These are phyloP conservation scores for Effrenium voratum DNA, from an alignment of 73 alveolate genomes.

Conservation along the genomic window DNA sequence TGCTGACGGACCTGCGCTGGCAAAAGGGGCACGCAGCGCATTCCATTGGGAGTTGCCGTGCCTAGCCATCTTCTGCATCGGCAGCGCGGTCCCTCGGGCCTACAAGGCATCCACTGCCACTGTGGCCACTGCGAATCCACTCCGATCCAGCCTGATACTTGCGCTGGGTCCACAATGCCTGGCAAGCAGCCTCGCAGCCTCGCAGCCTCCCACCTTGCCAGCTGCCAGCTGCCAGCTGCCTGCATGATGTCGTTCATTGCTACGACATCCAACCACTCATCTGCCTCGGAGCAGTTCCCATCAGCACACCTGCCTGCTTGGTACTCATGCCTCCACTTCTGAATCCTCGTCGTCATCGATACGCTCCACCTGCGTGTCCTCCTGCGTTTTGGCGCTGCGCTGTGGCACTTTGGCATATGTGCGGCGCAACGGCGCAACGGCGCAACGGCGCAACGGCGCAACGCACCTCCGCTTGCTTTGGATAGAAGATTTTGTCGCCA, in stretches of 20 bases:
- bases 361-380: constrained; percentile 45
- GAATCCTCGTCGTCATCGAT: constrained; percentile 19
- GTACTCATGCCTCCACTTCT: not conserved
- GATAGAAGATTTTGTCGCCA: constrained; percentile 41
- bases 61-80: constrained; percentile 29
- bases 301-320: not conserved
- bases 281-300: not conserved
- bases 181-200: no score
- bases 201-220: no score
- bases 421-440: no score
- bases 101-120: not conserved
- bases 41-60: not conserved
- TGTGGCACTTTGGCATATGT: no score
- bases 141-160: constrained; percentile 48
- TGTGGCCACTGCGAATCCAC: not conserved
- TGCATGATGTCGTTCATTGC: constrained; percentile 92
- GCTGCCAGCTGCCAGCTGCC: no score
- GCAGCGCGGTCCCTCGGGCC: constrained; percentile 47
- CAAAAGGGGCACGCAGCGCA: not conserved
- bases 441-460: no score
- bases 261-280: constrained; percentile 83
- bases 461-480: not conserved
- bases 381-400: not conserved
- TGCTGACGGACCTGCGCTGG: constrained; percentile 27
- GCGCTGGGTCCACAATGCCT: constrained; percentile 90